Conservation (phyloP, 306 rosid species). For the Sicyos baderoa region DNA sequence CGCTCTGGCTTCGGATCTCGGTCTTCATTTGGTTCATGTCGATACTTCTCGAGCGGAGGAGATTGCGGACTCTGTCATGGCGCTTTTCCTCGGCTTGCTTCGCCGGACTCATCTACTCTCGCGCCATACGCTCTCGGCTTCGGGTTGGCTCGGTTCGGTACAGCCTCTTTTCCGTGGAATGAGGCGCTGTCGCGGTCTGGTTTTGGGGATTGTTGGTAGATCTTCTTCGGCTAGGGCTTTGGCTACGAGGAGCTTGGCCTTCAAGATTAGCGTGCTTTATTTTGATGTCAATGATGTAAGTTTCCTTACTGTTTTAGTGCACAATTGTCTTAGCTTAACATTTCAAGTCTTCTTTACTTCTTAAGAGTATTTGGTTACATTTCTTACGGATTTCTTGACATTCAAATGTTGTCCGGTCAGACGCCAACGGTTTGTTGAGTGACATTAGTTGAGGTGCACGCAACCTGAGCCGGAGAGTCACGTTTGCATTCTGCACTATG, state of each 20-base stretch:
- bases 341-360: neutral
- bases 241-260: slow-evolving; percentile 92
- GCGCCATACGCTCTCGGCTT: slow-evolving; percentile 78
- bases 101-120: slow-evolving; percentile 92
- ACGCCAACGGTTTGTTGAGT: too few relatives aligned
- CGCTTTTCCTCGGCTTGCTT: slow-evolving; percentile 82
- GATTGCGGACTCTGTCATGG: slow-evolving; percentile 95
- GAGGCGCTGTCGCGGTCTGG: slow-evolving; percentile 95
- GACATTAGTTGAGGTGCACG: too few relatives aligned
- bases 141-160: slow-evolving; percentile 96
- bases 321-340: neutral
- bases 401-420: too few relatives aligned
- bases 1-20: slow-evolving; percentile 77
- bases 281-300: slow-evolving; percentile 67
- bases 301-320: neutral
- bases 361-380: neutral
- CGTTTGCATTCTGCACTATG: neutral
- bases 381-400: too few relatives aligned
- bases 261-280: slow-evolving; percentile 88
- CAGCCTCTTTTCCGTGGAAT: slow-evolving; percentile 97
- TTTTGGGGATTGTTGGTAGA: slow-evolving; percentile 82
- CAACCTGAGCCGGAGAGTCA: too few relatives aligned
- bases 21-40: slow-evolving; percentile 78
- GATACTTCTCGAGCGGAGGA: slow-evolving; percentile 91
- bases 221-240: slow-evolving; percentile 87